Evolutionary conservation across 1,284 basidiomycete genomes (phyloP).

Genomic region (Marasmius oreades): DNA sequence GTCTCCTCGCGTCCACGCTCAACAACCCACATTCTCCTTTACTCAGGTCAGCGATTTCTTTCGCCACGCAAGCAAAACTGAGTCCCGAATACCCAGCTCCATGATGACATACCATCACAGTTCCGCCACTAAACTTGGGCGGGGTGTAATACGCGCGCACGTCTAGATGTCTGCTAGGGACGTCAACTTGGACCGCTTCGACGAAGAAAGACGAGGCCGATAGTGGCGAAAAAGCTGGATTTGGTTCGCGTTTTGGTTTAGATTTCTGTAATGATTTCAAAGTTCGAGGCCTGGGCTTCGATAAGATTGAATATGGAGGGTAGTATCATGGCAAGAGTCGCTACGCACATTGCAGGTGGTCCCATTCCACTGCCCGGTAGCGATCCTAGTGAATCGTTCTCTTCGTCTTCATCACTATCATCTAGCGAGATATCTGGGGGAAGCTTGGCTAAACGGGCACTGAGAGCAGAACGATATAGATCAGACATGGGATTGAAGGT

Average conservation of each 20-base stretch:
- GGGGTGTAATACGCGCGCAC: slow-evolving; percentile 78
- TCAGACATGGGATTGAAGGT: slow-evolving; percentile 66
- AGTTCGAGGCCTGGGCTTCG: slow-evolving; percentile 26
- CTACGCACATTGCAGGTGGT: slow-evolving; percentile 56
- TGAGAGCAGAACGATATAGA: slow-evolving; percentile 66
- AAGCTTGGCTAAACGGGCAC: slow-evolving; percentile 63
- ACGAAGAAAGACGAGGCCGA: slow-evolving; percentile 74
- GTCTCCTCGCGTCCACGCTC: slow-evolving; percentile 81
- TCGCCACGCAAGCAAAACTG: slow-evolving; percentile 87
- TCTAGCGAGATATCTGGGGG: slow-evolving; percentile 45
- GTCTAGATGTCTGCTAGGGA: slow-evolving; percentile 58
- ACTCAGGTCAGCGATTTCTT: slow-evolving; percentile 61
- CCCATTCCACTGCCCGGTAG: slow-evolving; percentile 56
- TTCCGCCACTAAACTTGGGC: slow-evolving; percentile 45
- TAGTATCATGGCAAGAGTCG: slow-evolving; percentile 4
- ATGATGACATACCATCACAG: slow-evolving; percentile 89
- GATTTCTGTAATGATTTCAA: slow-evolving; percentile 4
- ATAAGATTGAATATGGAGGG: slow-evolving; percentile 10
- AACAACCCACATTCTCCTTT: slow-evolving; percentile 82
- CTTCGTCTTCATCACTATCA: slow-evolving; percentile 59
- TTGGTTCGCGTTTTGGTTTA: slow-evolving; percentile 37
- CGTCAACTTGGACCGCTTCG: slow-evolving; percentile 71
- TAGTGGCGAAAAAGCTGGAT: slow-evolving; percentile 65
- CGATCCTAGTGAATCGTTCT: slow-evolving; percentile 55
- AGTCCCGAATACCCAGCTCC: slow-evolving; percentile 91